Evolutionary conservation across 495 filamentous ascomycete genomes (phyloP).

Genomic region (Beverwykella pulmonaria): DNA sequence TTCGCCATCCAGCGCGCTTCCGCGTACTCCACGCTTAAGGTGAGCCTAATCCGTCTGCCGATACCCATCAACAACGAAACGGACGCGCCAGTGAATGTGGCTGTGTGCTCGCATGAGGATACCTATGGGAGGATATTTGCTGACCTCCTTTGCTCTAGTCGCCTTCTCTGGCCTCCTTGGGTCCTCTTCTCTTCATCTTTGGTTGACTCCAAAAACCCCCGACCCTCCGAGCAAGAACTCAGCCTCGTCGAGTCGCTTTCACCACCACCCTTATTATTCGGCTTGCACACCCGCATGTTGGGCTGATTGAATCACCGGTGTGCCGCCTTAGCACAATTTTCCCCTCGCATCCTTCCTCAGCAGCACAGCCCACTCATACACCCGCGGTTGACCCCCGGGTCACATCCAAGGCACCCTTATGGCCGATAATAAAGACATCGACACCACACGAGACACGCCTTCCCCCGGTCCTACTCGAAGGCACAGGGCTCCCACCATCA

Average conservation of each 20-base stretch:
- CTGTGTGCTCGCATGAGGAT: too few relatives aligned
- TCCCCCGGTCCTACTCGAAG: slow-evolving; percentile 38
- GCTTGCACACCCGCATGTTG: slow-evolving; percentile 23
- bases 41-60: slow-evolving; percentile 23
- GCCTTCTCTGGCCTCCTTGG: background rate
- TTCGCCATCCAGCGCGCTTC: slow-evolving; percentile 8
- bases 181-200: background rate
- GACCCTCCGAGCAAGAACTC: slow-evolving; percentile 7
- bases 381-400: too few relatives aligned
- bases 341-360: slow-evolving; percentile 15
- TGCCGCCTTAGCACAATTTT: slow-evolving; percentile 33
- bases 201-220: background rate
- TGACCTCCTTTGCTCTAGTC: slow-evolving; percentile 25
- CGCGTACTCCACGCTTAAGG: slow-evolving; percentile 8
- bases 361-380: slow-evolving; percentile 33
- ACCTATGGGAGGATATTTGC: too few relatives aligned
- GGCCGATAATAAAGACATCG: slow-evolving; percentile 25
- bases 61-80: background rate
- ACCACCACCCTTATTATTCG: slow-evolving; percentile 32
- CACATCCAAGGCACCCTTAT: slow-evolving; percentile 20
- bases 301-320: slow-evolving; percentile 19
- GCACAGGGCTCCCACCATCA: slow-evolving; percentile 41
- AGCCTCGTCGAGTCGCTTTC: slow-evolving; percentile 29
- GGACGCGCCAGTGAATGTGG: slow-evolving; percentile 15
- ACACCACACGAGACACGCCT: slow-evolving; percentile 27